These are phyloP conservation scores for Fusarium sulawesiense DNA, from an alignment of 2,329 filamentous ascomycete genomes.

Conservation along the genomic window DNA sequence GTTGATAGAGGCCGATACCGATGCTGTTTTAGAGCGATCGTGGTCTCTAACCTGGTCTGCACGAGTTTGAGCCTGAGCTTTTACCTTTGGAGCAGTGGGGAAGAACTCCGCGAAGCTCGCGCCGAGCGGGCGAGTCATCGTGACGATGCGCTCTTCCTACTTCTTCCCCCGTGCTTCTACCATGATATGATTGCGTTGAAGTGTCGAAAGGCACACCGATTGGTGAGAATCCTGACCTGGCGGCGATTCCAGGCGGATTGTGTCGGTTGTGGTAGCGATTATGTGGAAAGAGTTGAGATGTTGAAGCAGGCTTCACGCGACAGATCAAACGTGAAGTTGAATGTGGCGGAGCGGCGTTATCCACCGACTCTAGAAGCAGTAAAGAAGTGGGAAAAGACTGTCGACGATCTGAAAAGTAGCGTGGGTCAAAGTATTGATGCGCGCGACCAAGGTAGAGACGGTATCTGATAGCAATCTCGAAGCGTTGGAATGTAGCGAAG, in stretches of 20 bases:
- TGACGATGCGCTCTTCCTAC: conserved; percentile 65
- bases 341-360: conserved; percentile 44
- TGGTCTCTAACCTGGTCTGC: conserved; percentile 50
- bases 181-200: conserved; percentile 63
- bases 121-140: conserved; percentile 81
- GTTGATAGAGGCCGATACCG: conserved; percentile 27
- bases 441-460: conserved; percentile 27
- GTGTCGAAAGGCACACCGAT: conserved; percentile 23
- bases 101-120: conserved; percentile 90
- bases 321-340: conserved; percentile 44
- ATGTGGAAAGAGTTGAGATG: conserved; percentile 38
- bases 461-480: conserved; percentile 36
- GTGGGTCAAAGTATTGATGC: conserved; percentile 23
- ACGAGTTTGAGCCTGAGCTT: conserved; percentile 54
- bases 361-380: conserved; percentile 37
- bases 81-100: conserved; percentile 78
- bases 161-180: conserved; percentile 64
- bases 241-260: conserved; percentile 16
- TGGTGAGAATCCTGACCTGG: conserved; percentile 4
- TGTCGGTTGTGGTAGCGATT: conserved; percentile 18
- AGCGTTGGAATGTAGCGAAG: conserved; percentile 27
- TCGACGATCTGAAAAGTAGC: conserved; percentile 21
- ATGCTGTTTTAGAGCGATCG: conserved; percentile 46
- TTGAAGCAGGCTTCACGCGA: conserved; percentile 55
- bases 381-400: conserved; percentile 40